Evolutionary conservation across 1,139 yeast genomes (phyloP).

Genomic region (Geotrichum reessii): DNA sequence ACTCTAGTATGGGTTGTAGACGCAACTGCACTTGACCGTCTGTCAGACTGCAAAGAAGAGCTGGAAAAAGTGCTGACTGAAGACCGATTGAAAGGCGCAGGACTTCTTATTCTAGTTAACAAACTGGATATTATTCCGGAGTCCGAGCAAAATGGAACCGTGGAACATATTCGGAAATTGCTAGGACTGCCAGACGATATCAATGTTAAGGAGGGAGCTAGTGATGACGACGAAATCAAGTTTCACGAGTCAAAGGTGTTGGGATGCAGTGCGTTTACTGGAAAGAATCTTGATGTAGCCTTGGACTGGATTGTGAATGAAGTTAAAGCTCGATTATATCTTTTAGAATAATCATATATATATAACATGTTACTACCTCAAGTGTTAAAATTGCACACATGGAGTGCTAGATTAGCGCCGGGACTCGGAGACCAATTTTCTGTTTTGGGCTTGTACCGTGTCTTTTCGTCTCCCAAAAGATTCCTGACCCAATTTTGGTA

Average conservation of each 20-base stretch:
- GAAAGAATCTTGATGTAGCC: conserved; percentile 44
- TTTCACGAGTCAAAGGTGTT: conserved; percentile 43
- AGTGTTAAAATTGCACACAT: too few species aligned
- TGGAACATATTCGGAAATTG: conserved; percentile 23
- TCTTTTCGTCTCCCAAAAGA: background rate
- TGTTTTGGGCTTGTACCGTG: too few species aligned
- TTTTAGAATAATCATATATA: conserved; percentile 27
- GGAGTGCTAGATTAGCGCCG: too few species aligned
- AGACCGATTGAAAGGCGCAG: conserved; percentile 44
- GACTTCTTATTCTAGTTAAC: conserved; percentile 40
- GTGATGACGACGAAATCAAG: background rate
- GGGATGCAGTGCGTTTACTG: conserved; percentile 55
- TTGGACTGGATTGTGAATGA: conserved; percentile 48
- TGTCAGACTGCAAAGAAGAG: conserved; percentile 61
- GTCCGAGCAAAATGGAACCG: conserved; percentile 35
- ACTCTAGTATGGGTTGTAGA: conserved; percentile 92
- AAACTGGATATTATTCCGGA: conserved; percentile 44
- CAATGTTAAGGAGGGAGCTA: conserved; percentile 39
- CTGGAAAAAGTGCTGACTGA: conserved; percentile 30
- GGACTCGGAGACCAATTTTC: too few species aligned
- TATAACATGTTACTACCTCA: too few species aligned
- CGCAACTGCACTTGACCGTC: conserved; percentile 53
- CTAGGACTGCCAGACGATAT: conserved; percentile 26
- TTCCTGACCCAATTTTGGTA: background rate
- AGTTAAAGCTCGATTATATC: conserved; percentile 38